Conservation (phyloP, 257 asterid genomes). For the Agastache rugosa region DNA sequence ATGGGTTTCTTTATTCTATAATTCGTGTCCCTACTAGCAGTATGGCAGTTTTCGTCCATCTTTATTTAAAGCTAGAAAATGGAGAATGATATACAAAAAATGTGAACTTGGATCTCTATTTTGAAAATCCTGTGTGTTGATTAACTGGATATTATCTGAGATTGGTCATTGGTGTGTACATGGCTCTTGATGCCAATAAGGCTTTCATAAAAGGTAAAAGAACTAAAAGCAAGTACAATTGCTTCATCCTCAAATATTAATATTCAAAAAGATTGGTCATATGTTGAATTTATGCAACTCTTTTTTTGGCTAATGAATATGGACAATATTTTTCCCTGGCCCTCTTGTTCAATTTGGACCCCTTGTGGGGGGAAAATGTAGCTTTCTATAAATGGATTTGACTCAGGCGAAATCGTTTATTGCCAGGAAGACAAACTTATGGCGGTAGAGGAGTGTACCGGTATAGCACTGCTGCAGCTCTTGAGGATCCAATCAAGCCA, state of each 20-base stretch:
- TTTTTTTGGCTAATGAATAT: neutral
- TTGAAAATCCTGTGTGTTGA: slow-evolving; percentile 1
- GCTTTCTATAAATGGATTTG: neutral
- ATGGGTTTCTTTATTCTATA: neutral
- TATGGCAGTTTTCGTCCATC: neutral
- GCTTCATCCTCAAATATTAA: neutral
- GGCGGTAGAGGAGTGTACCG: slow-evolving; percentile 50
- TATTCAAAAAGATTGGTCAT: neutral
- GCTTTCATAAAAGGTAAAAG: neutral
- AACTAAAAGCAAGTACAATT: neutral
- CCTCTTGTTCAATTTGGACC: neutral
- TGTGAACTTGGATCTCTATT: neutral
- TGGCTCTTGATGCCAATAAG: neutral
- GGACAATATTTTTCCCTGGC: neutral
- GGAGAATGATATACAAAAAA: neutral
- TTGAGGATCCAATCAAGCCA: slow-evolving; percentile 83
- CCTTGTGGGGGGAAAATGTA: neutral
- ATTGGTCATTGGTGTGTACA: neutral
- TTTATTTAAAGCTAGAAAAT: neutral
- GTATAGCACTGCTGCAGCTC: slow-evolving; percentile 73
- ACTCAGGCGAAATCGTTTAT: slow-evolving; percentile 24
- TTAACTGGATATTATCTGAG: neutral
- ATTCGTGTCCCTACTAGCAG: neutral
- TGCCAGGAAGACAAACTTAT: slow-evolving; percentile 56
- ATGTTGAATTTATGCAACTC: neutral